Evolutionary conservation across 495 filamentous ascomycete species (phyloP).

Genomic region (Lasiosphaeria ovina): DNA sequence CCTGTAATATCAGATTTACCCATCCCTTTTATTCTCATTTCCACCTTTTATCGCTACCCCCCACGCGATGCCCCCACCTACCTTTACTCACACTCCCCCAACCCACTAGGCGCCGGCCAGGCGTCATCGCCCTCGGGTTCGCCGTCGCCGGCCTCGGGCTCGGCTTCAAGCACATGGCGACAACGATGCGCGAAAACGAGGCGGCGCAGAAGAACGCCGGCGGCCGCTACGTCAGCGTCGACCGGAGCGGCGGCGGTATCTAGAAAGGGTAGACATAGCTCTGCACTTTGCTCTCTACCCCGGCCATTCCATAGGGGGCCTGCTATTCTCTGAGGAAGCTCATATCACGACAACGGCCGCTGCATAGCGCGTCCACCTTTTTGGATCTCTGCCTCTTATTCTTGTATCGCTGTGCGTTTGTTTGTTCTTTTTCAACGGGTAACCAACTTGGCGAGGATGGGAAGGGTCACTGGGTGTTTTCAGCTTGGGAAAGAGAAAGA

Average conservation of each 20-base stretch:
- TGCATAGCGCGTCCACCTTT: no score
- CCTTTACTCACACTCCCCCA: neutral
- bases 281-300: neutral
- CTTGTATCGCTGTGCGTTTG: neutral
- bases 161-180: slow-evolving; percentile 35
- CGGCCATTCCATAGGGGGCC: no score
- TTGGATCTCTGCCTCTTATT: neutral
- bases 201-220: slow-evolving; percentile 35
- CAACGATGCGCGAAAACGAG: slow-evolving; percentile 40
- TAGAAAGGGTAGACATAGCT: slow-evolving; percentile 16
- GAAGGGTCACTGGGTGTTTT: no score
- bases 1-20: no score
- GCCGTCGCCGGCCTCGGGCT: slow-evolving; percentile 21
- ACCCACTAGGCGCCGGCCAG: slow-evolving; percentile 31
- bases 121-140: slow-evolving; percentile 25
- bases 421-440: no score
- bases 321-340: no score
- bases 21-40: neutral
- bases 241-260: slow-evolving; percentile 49
- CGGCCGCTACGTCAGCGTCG: slow-evolving; percentile 45
- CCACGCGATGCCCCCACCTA: neutral
- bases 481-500: no score
- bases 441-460: no score
- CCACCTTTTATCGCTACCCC: neutral
- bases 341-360: no score